phyloP scores from a whole-genome alignment of 768 basidiomycete genomes.

The Hygrophorus pudorinus region DNA sequence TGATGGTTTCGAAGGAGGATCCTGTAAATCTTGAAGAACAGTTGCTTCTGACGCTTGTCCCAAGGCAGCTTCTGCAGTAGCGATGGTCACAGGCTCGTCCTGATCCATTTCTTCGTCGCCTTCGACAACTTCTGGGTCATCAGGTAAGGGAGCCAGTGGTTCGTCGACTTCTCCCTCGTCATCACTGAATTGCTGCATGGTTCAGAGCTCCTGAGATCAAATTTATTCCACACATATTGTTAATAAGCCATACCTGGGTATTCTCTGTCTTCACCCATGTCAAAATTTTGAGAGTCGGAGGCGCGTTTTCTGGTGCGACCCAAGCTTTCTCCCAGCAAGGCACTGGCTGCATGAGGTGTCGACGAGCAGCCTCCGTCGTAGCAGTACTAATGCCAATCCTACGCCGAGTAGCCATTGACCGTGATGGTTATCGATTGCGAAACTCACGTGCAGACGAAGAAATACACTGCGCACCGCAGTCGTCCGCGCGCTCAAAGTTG shows the following conservation, averaged over 20 bases:
- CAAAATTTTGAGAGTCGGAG: constrained; percentile 50
- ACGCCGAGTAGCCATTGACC: constrained; percentile 56
- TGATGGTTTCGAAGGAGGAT: constrained; percentile 49
- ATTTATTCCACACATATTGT: not conserved
- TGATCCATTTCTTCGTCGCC: constrained; percentile 68
- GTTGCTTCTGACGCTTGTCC: constrained; percentile 19
- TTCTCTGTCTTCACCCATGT: constrained; percentile 80
- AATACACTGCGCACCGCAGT: no score
- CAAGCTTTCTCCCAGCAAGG: constrained; percentile 77
- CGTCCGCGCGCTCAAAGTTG: no score
- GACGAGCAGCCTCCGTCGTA: constrained; percentile 70
- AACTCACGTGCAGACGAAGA: no score
- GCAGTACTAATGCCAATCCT: constrained; percentile 70
- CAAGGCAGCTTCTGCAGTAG: constrained; percentile 18
- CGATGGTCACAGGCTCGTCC: constrained; percentile 33
- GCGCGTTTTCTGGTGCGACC: constrained; percentile 46
- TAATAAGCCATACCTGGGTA: constrained; percentile 42
- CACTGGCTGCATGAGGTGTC: constrained; percentile 87
- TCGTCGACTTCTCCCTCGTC: constrained; percentile 75
- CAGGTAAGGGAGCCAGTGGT: constrained; percentile 70
- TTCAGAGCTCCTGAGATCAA: constrained; percentile 1
- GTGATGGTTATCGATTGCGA: no score
- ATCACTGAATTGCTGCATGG: constrained; percentile 75
- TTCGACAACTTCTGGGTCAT: constrained; percentile 68
- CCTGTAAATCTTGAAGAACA: constrained; percentile 25